phyloP scores from a whole-genome alignment of 495 filamentous ascomycete genomes.

The Xylaria sp. region DNA sequence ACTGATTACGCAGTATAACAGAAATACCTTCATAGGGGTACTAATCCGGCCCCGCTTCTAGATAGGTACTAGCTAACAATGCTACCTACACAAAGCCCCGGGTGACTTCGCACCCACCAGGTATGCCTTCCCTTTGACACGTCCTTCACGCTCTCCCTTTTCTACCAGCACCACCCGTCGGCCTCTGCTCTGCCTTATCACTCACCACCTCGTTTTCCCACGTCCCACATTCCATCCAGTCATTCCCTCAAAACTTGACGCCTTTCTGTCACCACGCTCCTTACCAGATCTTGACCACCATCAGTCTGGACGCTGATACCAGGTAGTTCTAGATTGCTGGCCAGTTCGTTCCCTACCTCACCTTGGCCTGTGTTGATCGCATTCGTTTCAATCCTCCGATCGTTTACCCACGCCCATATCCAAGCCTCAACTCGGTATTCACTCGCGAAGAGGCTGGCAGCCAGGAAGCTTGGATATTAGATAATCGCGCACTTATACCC shows the following conservation, averaged over 20 bases:
- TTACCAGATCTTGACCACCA: slow-evolving; percentile 15
- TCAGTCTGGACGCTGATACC: slow-evolving; percentile 12
- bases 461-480: slow-evolving; percentile 27
- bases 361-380: slow-evolving; percentile 44
- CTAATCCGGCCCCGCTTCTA: slow-evolving; percentile 10
- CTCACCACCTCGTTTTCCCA: slow-evolving; percentile 25
- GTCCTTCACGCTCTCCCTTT: slow-evolving; percentile 22
- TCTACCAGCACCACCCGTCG: slow-evolving; percentile 11
- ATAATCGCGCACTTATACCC: not conserved
- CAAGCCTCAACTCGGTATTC: slow-evolving; percentile 24
- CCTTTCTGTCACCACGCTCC: slow-evolving; percentile 29
- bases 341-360: slow-evolving; percentile 32
- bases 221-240: slow-evolving; percentile 24
- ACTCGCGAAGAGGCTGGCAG: slow-evolving; percentile 26
- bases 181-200: slow-evolving; percentile 9
- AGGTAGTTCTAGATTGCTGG: slow-evolving; percentile 32
- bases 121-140: slow-evolving; percentile 12
- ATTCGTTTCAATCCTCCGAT: slow-evolving; percentile 37
- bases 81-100: slow-evolving; percentile 10
- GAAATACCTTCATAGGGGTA: not conserved
- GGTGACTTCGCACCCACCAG: slow-evolving; percentile 7
- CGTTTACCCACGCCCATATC: slow-evolving; percentile 24
- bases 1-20: not conserved
- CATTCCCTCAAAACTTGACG: slow-evolving; percentile 23
- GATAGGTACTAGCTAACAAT: not conserved